A percentile compares a stretch with the other conserved stretches of the same genome.
These are phyloP conservation scores for Fusarium phyllophilum DNA, from an alignment of 2,329 filamentous ascomycete species.

Conservation along the genomic window DNA sequence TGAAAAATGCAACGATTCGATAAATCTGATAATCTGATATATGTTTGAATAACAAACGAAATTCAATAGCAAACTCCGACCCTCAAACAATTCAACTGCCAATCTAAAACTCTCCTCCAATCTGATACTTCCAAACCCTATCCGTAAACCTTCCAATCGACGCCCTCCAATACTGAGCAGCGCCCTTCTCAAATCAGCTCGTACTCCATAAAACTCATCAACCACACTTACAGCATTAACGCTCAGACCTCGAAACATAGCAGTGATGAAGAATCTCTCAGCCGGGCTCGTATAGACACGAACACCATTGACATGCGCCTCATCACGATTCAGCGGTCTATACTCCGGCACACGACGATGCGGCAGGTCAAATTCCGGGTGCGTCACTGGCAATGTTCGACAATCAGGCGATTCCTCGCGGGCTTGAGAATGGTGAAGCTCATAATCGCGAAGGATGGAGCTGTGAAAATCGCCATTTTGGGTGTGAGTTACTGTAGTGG, in stretches of 20 bases:
- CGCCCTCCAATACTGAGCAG: slow-evolving; percentile 26
- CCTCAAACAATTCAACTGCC: accelerated
- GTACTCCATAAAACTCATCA: background rate
- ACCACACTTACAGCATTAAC: slow-evolving; percentile 16
- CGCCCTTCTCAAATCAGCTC: background rate
- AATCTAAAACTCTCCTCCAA: slow-evolving; percentile 25
- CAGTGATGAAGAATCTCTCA: slow-evolving; percentile 18
- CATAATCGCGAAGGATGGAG: slow-evolving; percentile 18
- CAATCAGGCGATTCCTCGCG: background rate
- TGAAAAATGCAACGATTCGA: accelerated
- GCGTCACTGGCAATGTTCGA: background rate
- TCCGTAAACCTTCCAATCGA: slow-evolving; percentile 25
- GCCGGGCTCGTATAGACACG: slow-evolving; percentile 10
- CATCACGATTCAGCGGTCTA: slow-evolving; percentile 4
- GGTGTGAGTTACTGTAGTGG: slow-evolving; percentile 6
- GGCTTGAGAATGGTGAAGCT: slow-evolving; percentile 22
- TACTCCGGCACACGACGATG: slow-evolving; percentile 27
- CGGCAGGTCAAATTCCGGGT: slow-evolving; percentile 10
- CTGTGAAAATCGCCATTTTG: slow-evolving; percentile 19
- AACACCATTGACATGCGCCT: slow-evolving; percentile 3
- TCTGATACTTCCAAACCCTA: slow-evolving; percentile 19
- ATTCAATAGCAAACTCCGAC: background rate
- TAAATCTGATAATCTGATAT: background rate
- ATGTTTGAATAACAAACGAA: background rate
- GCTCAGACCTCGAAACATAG: slow-evolving; percentile 18